Evolutionary conservation across 805 yeast species (phyloP).

Genomic region (Grigorovia transvaalensis): DNA sequence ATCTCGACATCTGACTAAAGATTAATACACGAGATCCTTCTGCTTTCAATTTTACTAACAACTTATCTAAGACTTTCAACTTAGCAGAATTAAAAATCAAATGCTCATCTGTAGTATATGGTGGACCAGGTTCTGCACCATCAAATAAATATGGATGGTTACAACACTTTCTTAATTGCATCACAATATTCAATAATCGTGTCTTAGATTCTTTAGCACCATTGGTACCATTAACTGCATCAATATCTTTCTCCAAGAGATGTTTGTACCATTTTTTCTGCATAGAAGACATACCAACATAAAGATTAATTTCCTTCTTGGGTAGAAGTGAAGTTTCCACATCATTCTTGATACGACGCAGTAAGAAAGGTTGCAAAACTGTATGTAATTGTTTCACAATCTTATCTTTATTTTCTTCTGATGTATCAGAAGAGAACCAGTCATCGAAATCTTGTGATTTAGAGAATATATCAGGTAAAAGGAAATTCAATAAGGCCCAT

Average conservation of each 20-base stretch:
- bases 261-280: slow-evolving; percentile 71
- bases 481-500: slow-evolving; percentile 72
- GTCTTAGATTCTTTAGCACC: slow-evolving; percentile 71
- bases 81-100: slow-evolving; percentile 63
- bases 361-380: slow-evolving; percentile 61
- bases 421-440: slow-evolving; percentile 48
- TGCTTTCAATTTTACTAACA: slow-evolving; percentile 47
- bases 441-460: slow-evolving; percentile 67
- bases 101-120: slow-evolving; percentile 78
- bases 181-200: slow-evolving; percentile 63
- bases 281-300: slow-evolving; percentile 67
- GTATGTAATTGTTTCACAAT: slow-evolving; percentile 63
- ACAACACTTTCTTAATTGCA: slow-evolving; percentile 79
- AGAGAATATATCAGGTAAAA: slow-evolving; percentile 69
- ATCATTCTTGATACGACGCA: slow-evolving; percentile 69
- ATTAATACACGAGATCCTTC: slow-evolving; percentile 74
- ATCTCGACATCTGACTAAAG: slow-evolving; percentile 76
- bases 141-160: slow-evolving; percentile 79
- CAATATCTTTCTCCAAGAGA: slow-evolving; percentile 67
- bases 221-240: slow-evolving; percentile 72
- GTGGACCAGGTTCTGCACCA: slow-evolving; percentile 88
- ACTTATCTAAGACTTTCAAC: slow-evolving; percentile 58
- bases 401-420: slow-evolving; percentile 36
- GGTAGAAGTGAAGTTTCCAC: slow-evolving; percentile 72
- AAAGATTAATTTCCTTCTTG: slow-evolving; percentile 64